Evolutionary conservation across 495 filamentous ascomycete species (phyloP).

Genomic region (Bathelium albidoporum): DNA sequence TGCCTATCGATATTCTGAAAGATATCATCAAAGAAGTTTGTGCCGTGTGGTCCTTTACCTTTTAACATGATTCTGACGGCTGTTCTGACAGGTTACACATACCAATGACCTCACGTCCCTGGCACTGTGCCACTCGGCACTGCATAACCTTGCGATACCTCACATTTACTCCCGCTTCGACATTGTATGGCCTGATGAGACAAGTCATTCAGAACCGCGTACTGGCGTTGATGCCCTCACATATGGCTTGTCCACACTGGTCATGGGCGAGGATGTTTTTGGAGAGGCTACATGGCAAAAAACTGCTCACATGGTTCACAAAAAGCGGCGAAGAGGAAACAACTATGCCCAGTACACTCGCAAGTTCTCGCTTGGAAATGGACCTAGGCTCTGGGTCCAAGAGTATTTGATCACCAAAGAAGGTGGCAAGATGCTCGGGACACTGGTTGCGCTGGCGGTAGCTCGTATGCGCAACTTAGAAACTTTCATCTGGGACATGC

Average conservation of each 20-base stretch:
- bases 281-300: slow-evolving; percentile 34
- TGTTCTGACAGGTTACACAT: slow-evolving; percentile 57
- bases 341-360: slow-evolving; percentile 76
- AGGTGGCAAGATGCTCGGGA: slow-evolving; percentile 87
- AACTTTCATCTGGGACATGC: slow-evolving; percentile 94
- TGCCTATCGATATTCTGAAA: slow-evolving; percentile 79
- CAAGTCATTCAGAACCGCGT: slow-evolving; percentile 50
- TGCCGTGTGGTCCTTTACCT: neutral
- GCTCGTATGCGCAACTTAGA: slow-evolving; percentile 83
- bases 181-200: slow-evolving; percentile 82
- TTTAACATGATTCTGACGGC: neutral
- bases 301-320: slow-evolving; percentile 18
- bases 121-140: slow-evolving; percentile 72
- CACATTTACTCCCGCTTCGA: slow-evolving; percentile 89
- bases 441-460: slow-evolving; percentile 75
- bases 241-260: slow-evolving; percentile 78
- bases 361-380: slow-evolving; percentile 87
- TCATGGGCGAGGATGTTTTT: slow-evolving; percentile 67
- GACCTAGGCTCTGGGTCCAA: slow-evolving; percentile 68
- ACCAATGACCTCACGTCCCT: slow-evolving; percentile 81
- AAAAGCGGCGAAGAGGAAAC: slow-evolving; percentile 49
- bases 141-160: slow-evolving; percentile 71
- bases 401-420: slow-evolving; percentile 86
- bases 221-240: slow-evolving; percentile 83
- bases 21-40: slow-evolving; percentile 82